phyloP scores from a whole-genome alignment of 441 rosid genomes.

The Gossypium davidsonii region DNA sequence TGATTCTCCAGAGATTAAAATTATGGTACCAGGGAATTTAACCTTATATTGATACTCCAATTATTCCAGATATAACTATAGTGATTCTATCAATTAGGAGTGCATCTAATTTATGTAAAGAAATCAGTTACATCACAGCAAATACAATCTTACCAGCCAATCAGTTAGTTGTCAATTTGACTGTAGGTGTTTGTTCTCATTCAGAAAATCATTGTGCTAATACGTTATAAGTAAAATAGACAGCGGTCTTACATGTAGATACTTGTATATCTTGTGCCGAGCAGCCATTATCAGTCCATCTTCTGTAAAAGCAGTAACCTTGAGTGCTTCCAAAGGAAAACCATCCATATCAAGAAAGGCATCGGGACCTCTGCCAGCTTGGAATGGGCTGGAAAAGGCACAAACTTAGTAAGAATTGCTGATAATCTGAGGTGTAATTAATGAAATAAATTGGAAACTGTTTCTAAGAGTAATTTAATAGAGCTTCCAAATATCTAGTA shows the following conservation, averaged over 20 bases:
- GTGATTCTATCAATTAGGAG: not conserved
- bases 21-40: not conserved
- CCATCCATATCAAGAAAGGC: conserved; percentile 76
- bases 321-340: conserved; percentile 66
- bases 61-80: not conserved
- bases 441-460: too few relatives aligned
- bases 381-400: conserved; percentile 58
- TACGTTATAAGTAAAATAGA: not conserved
- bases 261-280: conserved; percentile 72
- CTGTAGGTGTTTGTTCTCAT: not conserved
- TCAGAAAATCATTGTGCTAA: not conserved
- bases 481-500: too few relatives aligned
- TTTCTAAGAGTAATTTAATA: too few relatives aligned
- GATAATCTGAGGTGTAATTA: too few relatives aligned
- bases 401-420: not conserved
- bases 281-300: conserved; percentile 95
- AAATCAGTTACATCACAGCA: not conserved
- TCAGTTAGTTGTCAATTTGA: not conserved
- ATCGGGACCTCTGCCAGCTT: conserved; percentile 88
- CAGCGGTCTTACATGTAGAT: conserved; percentile 49
- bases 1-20: not conserved
- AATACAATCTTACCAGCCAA: not conserved
- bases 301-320: conserved; percentile 90
- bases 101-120: not conserved
- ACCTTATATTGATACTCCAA: not conserved